phyloP scores from a whole-genome alignment of 495 filamentous ascomycete species.

The Pseudomonodictys pantanalensis region DNA sequence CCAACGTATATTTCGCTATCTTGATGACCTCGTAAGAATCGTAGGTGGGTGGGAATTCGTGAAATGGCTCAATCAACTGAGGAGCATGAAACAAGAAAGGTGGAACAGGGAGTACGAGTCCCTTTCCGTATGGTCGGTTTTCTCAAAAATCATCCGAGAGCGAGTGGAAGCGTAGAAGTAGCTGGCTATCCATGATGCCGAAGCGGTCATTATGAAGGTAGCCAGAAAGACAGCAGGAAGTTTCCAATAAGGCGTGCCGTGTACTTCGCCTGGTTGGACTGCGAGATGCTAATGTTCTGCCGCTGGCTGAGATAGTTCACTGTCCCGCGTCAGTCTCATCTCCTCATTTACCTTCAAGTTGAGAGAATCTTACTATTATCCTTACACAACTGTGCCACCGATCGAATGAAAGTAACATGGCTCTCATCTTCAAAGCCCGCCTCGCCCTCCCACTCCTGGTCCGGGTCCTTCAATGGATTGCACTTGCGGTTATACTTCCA shows the following conservation, averaged over 20 bases:
- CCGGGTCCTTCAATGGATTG: conserved; percentile 31
- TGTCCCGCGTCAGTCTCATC: conserved; percentile 13
- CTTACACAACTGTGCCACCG: conserved; percentile 33
- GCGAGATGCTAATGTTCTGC: conserved; percentile 29
- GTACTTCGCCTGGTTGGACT: conserved; percentile 35
- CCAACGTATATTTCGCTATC: no score
- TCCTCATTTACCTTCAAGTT: neutral
- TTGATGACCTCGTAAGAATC: no score
- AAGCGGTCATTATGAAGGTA: conserved; percentile 23
- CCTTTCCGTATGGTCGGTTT: no score
- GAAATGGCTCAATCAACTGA: no score
- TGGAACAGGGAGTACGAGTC: no score
- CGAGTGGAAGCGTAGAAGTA: neutral
- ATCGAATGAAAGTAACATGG: conserved; percentile 30
- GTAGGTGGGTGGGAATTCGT: no score
- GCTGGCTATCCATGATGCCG: no score
- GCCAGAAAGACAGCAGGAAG: conserved; percentile 40
- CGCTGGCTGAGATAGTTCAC: conserved; percentile 35
- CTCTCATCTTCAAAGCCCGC: conserved; percentile 18
- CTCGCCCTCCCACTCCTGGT: conserved; percentile 29
- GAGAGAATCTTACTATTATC: conserved; percentile 37
- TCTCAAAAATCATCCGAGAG: neutral
- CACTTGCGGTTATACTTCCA: conserved; percentile 41
- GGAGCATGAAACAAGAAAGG: no score
- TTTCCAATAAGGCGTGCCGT: conserved; percentile 40